Percentiles rank a stretch among this genome's conserved stretches.
These are phyloP conservation scores for Syzygium oleosum DNA, from an alignment of 345 rosid species.

Conservation along the genomic window DNA sequence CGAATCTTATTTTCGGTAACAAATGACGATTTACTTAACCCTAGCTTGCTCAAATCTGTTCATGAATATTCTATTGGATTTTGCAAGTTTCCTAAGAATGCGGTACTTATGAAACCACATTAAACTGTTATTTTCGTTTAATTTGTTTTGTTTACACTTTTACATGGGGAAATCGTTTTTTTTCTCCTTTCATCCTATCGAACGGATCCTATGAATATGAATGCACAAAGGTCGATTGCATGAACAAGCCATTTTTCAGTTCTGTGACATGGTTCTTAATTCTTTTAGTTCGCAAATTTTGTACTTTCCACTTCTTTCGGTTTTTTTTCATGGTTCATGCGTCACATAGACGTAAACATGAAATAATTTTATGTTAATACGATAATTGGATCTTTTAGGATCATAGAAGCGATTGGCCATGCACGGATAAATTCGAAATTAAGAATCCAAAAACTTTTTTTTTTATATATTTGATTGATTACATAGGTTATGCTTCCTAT, in stretches of 20 bases:
- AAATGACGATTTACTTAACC: fast-evolving
- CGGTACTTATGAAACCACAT: background rate
- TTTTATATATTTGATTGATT: background rate
- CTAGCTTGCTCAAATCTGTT: background rate
- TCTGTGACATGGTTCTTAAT: background rate
- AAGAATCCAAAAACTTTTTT: background rate
- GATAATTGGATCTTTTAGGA: background rate
- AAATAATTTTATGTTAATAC: background rate
- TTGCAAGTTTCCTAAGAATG: background rate
- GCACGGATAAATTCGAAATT: background rate
- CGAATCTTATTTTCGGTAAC: background rate
- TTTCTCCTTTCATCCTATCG: background rate
- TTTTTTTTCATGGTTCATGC: background rate
- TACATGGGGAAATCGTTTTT: background rate
- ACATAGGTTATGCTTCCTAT: background rate
- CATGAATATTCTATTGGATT: background rate
- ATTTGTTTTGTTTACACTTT: background rate
- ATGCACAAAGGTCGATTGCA: background rate
- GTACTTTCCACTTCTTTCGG: background rate
- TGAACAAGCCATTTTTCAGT: background rate
- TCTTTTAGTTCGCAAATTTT: background rate
- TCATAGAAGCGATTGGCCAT: background rate
- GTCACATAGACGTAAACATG: background rate
- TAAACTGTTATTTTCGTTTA: background rate
- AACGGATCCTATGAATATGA: background rate